These are phyloP conservation scores for Ensete glaucum DNA, from an alignment of 176 grass and related monocot genomes.

Conservation along the genomic window DNA sequence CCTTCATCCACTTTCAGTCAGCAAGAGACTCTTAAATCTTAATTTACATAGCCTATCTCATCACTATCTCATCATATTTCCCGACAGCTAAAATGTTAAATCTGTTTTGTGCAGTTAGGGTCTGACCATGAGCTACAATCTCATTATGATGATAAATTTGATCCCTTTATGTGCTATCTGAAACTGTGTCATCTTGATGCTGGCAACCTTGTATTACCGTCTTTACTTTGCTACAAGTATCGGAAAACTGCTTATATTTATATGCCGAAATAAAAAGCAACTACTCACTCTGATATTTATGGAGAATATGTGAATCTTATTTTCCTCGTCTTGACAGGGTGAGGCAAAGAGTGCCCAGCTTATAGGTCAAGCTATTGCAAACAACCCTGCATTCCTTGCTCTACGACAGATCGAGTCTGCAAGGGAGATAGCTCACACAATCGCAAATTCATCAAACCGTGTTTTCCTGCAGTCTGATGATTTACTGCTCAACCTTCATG, in stretches of 20 bases:
- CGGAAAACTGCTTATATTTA: no score
- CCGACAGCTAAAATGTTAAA: no score
- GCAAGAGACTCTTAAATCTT: no score
- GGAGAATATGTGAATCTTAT: neutral
- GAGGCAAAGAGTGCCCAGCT: conserved; percentile 93
- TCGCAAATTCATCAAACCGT: conserved; percentile 63
- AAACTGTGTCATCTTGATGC: neutral
- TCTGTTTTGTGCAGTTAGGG: no score
- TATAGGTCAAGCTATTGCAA: conserved; percentile 75
- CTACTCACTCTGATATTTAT: no score
- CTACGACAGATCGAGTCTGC: conserved; percentile 77
- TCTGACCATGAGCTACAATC: no score
- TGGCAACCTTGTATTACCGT: neutral
- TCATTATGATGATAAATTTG: neutral
- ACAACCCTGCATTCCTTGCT: conserved; percentile 71
- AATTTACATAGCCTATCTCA: no score
- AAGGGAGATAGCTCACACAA: conserved; percentile 77
- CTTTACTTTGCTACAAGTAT: neutral
- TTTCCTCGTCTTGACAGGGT: conserved; percentile 39
- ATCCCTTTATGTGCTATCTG: neutral
- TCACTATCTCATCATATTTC: no score
- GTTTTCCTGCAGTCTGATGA: conserved; percentile 76
- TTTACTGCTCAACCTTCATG: conserved; percentile 71
- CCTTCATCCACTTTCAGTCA: no score
- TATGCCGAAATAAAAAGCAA: no score